Evolutionary conservation across 306 rosid genomes (phyloP), one percentile per base, ranked within the genome.

Genomic region (Lotus japonicus): DNA sequence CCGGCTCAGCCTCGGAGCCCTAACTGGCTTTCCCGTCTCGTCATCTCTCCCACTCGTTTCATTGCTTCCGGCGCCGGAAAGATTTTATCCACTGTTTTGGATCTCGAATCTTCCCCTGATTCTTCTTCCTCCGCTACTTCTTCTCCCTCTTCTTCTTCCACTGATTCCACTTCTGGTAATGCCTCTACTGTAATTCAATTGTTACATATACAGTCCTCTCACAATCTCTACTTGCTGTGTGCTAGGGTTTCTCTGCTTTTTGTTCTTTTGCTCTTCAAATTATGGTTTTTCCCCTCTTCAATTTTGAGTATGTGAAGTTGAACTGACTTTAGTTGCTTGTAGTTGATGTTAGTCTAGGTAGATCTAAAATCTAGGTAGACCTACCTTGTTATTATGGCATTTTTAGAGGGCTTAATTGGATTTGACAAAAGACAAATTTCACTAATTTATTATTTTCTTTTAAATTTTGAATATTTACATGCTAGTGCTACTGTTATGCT

Each of bases 61-160:
- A 66, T 92, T 65, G 95, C 88, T 65, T 63, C 76, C 8, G 87
- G 94, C 49, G 95, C 98, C 48, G 97, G 98, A 9, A 92, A 89
- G 64, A 63, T 88, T 8, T 7, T 92, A 13, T 72, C 89, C 41
- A 43, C 92, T 3, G 97, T 77, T 19, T 74, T 92, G 73, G 77
- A 81, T 71, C 78, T 87, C 39, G 86, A 83, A 21, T 64, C 89
- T 26, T 64, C 84, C 0, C 77, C 86, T 4, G 9, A 77, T 23
- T 58, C 81, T 3, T 71, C 82, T 4, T 72, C 81, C 1, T 69
- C 75, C 0, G 79, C 66, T 3, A 63, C 84, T 26, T 73, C 83
- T 5, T 88, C 91, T 0, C 59, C 83, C 2, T 85, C 85, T 31
- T 82, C 86, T 67, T 68, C 79, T 36, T 71, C 21, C 17, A 16